phyloP scores from a whole-genome alignment of 176 grass and related monocot species.

The Hordeum vulgare region MorexV3_pseudomolecules_assembly NC_058519.1:24595965-24596464 shows the following conservation, averaged over 20 bases:
- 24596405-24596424: neutral
- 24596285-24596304: neutral
- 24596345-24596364: neutral
- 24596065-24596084: neutral
- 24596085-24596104: conserved; percentile 58
- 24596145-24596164: conserved; percentile 95
- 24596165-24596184: conserved; percentile 48
- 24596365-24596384: neutral
- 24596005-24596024: conserved; percentile 49
- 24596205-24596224: neutral
- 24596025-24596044: neutral
- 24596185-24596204: neutral
- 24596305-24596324: neutral
- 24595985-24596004: conserved; percentile 83
- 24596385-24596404: neutral
- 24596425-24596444: neutral
- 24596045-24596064: neutral
- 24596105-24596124: conserved; percentile 88
- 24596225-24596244: neutral
- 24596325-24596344: neutral
- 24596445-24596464: neutral
- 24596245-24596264: neutral
- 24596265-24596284: too few species aligned
- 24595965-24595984: conserved; percentile 97
- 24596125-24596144: conserved; percentile 85